These are phyloP conservation scores for Xylaria palmicola DNA, from an alignment of 495 filamentous ascomycete genomes.

Conservation along the genomic window DNA sequence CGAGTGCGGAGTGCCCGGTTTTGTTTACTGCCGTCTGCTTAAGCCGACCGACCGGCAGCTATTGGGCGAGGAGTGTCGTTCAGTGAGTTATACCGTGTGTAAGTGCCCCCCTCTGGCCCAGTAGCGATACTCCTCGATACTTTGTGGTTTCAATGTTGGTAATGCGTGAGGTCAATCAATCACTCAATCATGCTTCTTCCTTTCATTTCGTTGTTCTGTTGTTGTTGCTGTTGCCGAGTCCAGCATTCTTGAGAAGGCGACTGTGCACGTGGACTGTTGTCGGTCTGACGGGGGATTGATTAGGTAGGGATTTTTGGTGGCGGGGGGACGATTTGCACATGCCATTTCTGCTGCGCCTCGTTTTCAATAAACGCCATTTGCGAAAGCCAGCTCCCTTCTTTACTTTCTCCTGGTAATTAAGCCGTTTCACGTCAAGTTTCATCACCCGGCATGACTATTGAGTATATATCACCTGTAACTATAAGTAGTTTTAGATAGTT, in stretches of 20 bases:
- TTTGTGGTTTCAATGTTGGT: too few relatives aligned
- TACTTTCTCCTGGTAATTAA: background rate
- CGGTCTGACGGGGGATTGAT: background rate
- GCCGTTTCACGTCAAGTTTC: background rate
- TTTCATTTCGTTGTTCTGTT: background rate
- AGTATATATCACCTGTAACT: too few relatives aligned
- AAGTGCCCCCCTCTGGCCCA: too few relatives aligned
- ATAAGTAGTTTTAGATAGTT: too few relatives aligned
- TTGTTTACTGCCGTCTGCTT: background rate
- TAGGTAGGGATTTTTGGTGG: background rate
- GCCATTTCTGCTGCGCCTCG: constrained; percentile 11
- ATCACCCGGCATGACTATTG: too few relatives aligned
- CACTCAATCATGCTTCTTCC: background rate
- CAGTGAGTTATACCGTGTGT: background rate
- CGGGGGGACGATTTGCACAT: constrained; percentile 7
- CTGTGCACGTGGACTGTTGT: background rate
- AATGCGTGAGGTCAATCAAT: too few relatives aligned
- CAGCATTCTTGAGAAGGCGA: constrained; percentile 2
- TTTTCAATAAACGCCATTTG: background rate
- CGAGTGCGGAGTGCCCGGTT: background rate
- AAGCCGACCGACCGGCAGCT: background rate
- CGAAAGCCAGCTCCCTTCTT: background rate
- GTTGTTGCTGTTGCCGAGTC: too few relatives aligned
- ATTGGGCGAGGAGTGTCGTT: background rate
- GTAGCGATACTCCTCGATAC: background rate